These are phyloP conservation scores for Komagataella mondaviorum DNA, from an alignment of 805 yeast genomes.

Conservation along the genomic window DNA sequence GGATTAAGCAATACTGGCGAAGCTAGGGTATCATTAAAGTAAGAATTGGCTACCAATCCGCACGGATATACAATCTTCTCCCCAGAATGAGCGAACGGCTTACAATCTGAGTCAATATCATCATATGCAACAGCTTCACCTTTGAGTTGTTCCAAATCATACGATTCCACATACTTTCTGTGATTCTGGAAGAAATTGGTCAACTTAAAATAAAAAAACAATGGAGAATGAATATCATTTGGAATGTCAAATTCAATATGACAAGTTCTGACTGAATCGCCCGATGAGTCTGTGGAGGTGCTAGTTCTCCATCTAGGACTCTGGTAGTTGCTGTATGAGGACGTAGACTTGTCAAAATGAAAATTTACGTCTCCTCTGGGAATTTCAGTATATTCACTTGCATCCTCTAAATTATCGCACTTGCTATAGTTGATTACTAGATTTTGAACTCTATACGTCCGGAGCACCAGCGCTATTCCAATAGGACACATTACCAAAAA, in stretches of 20 bases:
- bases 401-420: slow-evolving; percentile 32
- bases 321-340: slow-evolving; percentile 15
- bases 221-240: slow-evolving; percentile 50
- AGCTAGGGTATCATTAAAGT: slow-evolving; percentile 78
- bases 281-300: slow-evolving; percentile 19
- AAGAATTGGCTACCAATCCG: slow-evolving; percentile 87
- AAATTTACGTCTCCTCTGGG: slow-evolving; percentile 45
- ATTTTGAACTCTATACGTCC: slow-evolving; percentile 72
- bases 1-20: slow-evolving; percentile 32
- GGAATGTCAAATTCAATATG: slow-evolving; percentile 63
- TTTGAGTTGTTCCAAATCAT: slow-evolving; percentile 65
- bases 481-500: slow-evolving; percentile 81
- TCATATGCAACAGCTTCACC: slow-evolving; percentile 54
- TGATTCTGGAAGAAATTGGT: slow-evolving; percentile 93
- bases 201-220: slow-evolving; percentile 70
- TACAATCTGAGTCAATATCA: slow-evolving; percentile 37
- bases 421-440: slow-evolving; percentile 61
- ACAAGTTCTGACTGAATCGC: slow-evolving; percentile 34
- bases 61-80: slow-evolving; percentile 64
- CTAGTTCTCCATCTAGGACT: slow-evolving; percentile 52
- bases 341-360: slow-evolving; percentile 41
- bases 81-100: slow-evolving; percentile 29
- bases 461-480: slow-evolving; percentile 71
- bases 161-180: slow-evolving; percentile 81
- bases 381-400: slow-evolving; percentile 28